phyloP scores from a whole-genome alignment of 2,329 filamentous ascomycete genomes.

The Aspergillus novofumigatus region DNA sequence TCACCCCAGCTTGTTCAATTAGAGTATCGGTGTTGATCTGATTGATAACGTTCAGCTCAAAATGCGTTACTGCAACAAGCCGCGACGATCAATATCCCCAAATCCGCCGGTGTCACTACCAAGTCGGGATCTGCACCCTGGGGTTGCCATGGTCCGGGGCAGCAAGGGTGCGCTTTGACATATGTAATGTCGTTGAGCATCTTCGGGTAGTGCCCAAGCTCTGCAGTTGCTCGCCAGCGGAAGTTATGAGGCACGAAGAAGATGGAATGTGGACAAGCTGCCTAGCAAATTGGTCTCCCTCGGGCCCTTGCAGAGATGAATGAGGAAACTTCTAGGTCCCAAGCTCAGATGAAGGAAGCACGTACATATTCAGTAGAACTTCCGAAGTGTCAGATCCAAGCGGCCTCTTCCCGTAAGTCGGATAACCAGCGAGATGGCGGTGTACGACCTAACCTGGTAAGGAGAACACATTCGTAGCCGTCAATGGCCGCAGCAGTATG shows the following conservation, averaged over 20 bases:
- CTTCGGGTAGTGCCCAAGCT: neutral
- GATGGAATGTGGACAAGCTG: conserved; percentile 10
- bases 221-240: neutral
- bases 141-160: neutral
- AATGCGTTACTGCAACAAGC: neutral
- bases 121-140: neutral
- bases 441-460: conserved; percentile 10
- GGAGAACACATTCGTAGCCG: neutral
- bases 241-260: neutral
- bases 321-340: conserved; percentile 9
- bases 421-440: conserved; percentile 15
- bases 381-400: conserved; percentile 12
- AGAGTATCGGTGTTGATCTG: neutral
- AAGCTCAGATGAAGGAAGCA: conserved; percentile 1
- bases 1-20: neutral
- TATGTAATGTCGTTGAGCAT: conserved; percentile 1
- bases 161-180: neutral
- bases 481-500: neutral
- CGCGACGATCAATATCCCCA: neutral
- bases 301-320: conserved; percentile 19
- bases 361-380: conserved; percentile 6
- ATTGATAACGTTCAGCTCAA: neutral
- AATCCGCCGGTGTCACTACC: neutral
- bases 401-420: conserved; percentile 14
- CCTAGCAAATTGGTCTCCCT: conserved; percentile 14